Evolutionary conservation across 257 asterid species (phyloP), one percentile per base, ranked within the genome.

Genomic region (Solanum infundibuliforme): DNA sequence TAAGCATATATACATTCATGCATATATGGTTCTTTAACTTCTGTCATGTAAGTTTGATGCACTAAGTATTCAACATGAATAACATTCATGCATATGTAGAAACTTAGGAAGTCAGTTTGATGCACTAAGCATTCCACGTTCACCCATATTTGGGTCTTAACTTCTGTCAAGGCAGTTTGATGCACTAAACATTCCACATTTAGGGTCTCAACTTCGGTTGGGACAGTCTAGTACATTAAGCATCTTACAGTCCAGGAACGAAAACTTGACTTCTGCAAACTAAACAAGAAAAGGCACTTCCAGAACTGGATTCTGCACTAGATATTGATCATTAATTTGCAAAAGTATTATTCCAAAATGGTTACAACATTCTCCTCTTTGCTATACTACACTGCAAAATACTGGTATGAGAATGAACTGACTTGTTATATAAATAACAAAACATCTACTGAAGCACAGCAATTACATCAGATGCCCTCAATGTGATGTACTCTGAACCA

Each of bases 381-480:
- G 18, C 27, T 79, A 25, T 13, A 13, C 66, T 43, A 79, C 38
- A 79, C 16, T 18, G 25, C 85, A 46, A 43, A 68, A 41, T 4
- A 77, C 48, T n/a, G 14, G 25, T 16, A 79, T 43, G 85, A 43
- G 38, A 43, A 43, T 43, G 65, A 16, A 16, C 14, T 68, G 6
- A 0, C 21, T 43, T 14, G 39, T 14, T 2, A 4, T 12, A 77
- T 25, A 79, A 2, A 79, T 16, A 23, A 39, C 43, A 62, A 62
- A 62, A 46, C 39, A 81, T 66, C 93, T 95, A 96, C 65, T 98
- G 89, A 41, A 95, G 95, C 23, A 97, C 73, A 41, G 98, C 99
- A 91, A 97, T 97, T 65, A 95, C 95, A 65, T 97, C 99, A 4
- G 98, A 84, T 29, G 95, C 98, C 86, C 96, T 92, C 75, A 97